phyloP scores from a whole-genome alignment of 2,329 filamentous ascomycete genomes.

The Pseudocercospora fijiensis region DNA sequence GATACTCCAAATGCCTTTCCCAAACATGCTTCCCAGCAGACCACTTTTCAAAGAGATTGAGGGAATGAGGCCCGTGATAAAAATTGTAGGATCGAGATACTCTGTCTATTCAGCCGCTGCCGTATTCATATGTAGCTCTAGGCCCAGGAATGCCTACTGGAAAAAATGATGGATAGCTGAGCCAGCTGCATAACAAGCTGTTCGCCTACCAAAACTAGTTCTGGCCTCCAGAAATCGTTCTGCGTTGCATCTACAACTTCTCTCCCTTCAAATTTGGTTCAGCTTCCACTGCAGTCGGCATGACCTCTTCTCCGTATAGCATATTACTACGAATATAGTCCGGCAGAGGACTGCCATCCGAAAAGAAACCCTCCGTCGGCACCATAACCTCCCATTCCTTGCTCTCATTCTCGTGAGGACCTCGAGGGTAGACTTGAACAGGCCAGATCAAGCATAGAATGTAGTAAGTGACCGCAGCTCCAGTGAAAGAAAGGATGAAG shows the following conservation, averaged over 20 bases:
- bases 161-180: too few relatives aligned
- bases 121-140: too few relatives aligned
- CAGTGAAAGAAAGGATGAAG: conserved; percentile 25
- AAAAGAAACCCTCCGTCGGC: conserved; percentile 27
- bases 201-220: not conserved
- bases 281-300: not conserved
- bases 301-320: conserved; percentile 22
- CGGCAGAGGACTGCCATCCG: conserved; percentile 25
- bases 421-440: conserved; percentile 26
- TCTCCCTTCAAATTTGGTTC: not conserved
- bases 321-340: conserved; percentile 20
- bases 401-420: conserved; percentile 14
- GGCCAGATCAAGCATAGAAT: conserved; percentile 22
- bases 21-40: not conserved
- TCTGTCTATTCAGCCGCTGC: too few relatives aligned
- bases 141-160: too few relatives aligned
- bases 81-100: too few relatives aligned
- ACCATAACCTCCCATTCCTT: conserved; percentile 28
- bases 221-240: not conserved
- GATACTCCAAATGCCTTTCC: conserved; percentile 13
- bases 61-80: too few relatives aligned
- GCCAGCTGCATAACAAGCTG: not conserved
- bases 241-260: not conserved
- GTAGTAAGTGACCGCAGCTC: conserved; percentile 21
- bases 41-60: too few relatives aligned